Conservation (phyloP, 2,329 filamentous ascomycete species). For the Scedosporium aurantiacum region DNA sequence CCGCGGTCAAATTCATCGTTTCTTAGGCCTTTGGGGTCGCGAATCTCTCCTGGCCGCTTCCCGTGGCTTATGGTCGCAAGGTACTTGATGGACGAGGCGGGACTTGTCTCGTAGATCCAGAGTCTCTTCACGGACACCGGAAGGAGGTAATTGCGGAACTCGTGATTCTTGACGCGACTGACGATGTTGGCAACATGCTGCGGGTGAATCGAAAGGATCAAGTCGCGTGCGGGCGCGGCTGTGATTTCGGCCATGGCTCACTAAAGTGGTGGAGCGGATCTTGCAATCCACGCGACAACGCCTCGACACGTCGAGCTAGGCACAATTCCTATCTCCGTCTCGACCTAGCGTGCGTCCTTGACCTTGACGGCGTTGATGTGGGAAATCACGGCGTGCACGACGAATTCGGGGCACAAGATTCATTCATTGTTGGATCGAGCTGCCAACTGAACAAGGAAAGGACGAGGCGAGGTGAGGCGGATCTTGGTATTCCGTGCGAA, state of each 20-base stretch:
- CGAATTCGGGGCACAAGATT: too few species aligned
- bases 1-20: constrained; percentile 21
- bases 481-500: too few species aligned
- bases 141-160: constrained; percentile 41
- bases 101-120: constrained; percentile 44
- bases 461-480: too few species aligned
- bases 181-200: constrained; percentile 34
- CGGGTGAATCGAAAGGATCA: constrained; percentile 33
- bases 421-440: too few species aligned
- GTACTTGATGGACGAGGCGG: constrained; percentile 34
- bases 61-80: constrained; percentile 38
- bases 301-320: too few species aligned
- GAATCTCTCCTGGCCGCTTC: constrained; percentile 36
- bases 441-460: too few species aligned
- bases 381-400: too few species aligned
- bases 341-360: too few species aligned
- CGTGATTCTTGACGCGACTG: constrained; percentile 35
- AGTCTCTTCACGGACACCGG: constrained; percentile 35
- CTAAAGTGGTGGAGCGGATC: too few species aligned
- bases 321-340: too few species aligned
- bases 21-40: constrained; percentile 30
- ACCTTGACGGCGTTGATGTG: too few species aligned
- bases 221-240: not conserved
- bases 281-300: too few species aligned
- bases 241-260: constrained; percentile 13